Conservation (phyloP, 2,329 filamentous ascomycete genomes). For the Zymoseptoria tritici region DNA sequence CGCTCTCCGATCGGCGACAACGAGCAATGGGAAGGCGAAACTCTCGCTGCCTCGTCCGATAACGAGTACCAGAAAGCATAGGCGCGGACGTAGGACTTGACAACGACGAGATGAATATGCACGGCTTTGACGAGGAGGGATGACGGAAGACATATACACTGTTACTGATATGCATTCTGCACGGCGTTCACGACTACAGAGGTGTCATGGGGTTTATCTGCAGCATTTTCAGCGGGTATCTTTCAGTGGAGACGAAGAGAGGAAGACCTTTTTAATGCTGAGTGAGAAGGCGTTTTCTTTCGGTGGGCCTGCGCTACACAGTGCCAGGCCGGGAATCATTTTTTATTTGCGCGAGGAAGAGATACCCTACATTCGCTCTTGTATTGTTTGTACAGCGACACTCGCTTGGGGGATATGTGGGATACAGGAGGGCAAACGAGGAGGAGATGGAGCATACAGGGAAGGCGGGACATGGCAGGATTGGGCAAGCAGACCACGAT, state of each 20-base stretch:
- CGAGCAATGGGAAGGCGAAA: constrained; percentile 51
- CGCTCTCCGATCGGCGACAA: constrained; percentile 50
- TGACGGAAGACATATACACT: background rate
- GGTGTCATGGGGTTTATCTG: constrained; percentile 3
- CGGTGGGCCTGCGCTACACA: constrained; percentile 2
- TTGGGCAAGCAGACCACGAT: background rate
- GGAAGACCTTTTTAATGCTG: background rate
- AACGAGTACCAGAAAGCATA: constrained; percentile 23
- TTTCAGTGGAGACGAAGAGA: constrained; percentile 2
- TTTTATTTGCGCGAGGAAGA: constrained; percentile 1
- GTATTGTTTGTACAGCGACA: constrained; percentile 18
- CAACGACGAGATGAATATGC: background rate
- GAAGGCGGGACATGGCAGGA: constrained; percentile 9
- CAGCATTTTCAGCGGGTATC: constrained; percentile 3
- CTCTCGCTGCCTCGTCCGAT: constrained; percentile 35
- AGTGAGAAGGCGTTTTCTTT: constrained; percentile 1
- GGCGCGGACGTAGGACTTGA: constrained; percentile 2
- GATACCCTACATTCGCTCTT: constrained; percentile 23
- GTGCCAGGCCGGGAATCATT: constrained; percentile 2
- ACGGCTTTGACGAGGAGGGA: background rate
- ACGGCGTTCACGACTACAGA: background rate
- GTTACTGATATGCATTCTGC: background rate
- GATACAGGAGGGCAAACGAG: constrained; percentile 4
- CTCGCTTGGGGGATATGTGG: constrained; percentile 12
- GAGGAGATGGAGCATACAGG: background rate